phyloP scores from a whole-genome alignment of 352 stramenopile species.

The Globisporangium emineosum region DNA sequence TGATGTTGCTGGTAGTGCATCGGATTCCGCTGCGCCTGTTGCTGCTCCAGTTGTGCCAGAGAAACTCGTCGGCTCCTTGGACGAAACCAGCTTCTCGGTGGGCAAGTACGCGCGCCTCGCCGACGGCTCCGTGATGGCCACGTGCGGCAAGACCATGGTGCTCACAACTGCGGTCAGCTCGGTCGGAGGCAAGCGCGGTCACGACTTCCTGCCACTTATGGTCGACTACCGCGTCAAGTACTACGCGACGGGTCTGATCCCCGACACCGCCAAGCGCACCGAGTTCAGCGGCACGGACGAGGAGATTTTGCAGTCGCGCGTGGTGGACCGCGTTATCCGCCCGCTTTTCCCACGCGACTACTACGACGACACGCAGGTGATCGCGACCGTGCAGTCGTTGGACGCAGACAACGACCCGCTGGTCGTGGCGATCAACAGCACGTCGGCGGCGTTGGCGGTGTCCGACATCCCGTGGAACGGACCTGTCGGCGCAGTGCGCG shows the following conservation, averaged over 20 bases:
- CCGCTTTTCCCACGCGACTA: conserved; percentile 94
- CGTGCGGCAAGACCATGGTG: conserved; percentile 82
- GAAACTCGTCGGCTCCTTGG: conserved; percentile 44
- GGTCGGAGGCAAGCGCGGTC: conserved; percentile 35
- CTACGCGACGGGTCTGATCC: conserved; percentile 84
- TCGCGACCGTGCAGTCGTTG: conserved; percentile 87
- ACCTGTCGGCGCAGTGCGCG: conserved; percentile 87
- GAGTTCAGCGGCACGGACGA: conserved; percentile 92
- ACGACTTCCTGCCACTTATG: conserved; percentile 89
- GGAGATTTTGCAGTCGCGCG: conserved; percentile 94
- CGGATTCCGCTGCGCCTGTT: conserved; percentile 1
- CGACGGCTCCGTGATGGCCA: conserved; percentile 81
- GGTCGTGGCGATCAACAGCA: conserved; percentile 87
- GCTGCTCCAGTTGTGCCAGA: conserved; percentile 15
- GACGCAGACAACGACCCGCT: conserved; percentile 84
- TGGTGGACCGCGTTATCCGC: conserved; percentile 95
- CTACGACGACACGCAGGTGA: conserved; percentile 94
- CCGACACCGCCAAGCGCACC: conserved; percentile 77
- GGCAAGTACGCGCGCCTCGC: conserved; percentile 83
- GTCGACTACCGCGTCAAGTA: conserved; percentile 94
- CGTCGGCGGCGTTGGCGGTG: conserved; percentile 80
- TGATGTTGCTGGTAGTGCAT: conserved; percentile 2
- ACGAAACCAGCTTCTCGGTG: conserved; percentile 55
- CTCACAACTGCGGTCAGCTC: conserved; percentile 83
- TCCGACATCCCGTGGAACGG: conserved; percentile 89